These are phyloP conservation scores for Metarhizium sp. DNA, from an alignment of 2,329 filamentous ascomycete genomes.

Conservation along the genomic window DNA sequence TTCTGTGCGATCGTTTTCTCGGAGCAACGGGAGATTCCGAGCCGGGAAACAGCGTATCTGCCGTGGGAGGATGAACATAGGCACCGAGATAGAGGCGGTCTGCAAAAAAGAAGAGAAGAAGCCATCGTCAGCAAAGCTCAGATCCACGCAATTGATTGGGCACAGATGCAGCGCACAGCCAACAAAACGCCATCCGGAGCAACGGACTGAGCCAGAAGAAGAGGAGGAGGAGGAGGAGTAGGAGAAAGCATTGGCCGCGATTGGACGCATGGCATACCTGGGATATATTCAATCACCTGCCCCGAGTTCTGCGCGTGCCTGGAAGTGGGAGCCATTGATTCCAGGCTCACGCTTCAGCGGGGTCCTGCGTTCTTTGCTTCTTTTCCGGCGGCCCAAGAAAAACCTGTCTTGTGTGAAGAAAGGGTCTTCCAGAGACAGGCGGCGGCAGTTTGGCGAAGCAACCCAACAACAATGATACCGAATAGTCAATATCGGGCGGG, in stretches of 20 bases:
- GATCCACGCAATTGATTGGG: background rate
- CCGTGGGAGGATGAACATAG: constrained; percentile 72
- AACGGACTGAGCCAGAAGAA: background rate
- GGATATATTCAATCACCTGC: constrained; percentile 93
- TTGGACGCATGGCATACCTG: constrained; percentile 50
- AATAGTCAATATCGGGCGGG: background rate
- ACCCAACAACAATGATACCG: background rate
- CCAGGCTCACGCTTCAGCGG: constrained; percentile 14
- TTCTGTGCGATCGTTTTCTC: constrained; percentile 40
- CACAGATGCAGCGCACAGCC: background rate
- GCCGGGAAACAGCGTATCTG: constrained; percentile 80
- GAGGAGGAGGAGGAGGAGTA: background rate
- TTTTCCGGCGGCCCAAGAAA: background rate
- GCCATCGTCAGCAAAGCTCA: constrained; percentile 11
- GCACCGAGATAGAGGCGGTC: constrained; percentile 93
- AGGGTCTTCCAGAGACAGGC: background rate
- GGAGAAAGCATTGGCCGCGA: background rate
- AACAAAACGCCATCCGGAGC: background rate
- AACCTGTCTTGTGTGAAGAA: background rate
- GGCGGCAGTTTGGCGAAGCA: background rate
- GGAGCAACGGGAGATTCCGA: constrained; percentile 53
- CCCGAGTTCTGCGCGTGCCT: constrained; percentile 54
- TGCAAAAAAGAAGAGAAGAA: constrained; percentile 26
- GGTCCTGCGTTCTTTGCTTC: background rate
- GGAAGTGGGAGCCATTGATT: constrained; percentile 41